Evolutionary conservation across 2,329 filamentous ascomycete species (phyloP), one percentile per base, ranked within the genome.

Genomic region (Chalaropsis ovoidea): DNA sequence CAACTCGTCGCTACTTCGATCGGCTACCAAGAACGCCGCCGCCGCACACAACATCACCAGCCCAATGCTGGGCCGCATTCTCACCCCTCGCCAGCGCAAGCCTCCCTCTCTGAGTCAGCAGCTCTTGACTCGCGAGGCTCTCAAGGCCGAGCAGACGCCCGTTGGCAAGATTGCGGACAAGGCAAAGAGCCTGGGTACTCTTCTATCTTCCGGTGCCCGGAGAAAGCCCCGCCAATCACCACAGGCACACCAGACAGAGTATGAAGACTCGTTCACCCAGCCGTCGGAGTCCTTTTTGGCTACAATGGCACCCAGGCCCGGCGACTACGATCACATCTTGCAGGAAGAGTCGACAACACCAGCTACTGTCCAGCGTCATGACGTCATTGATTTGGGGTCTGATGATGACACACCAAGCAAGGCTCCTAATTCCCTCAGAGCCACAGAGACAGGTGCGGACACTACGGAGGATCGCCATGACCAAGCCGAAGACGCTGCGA

Each of bases 51-150:
- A 49, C 13, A 52, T 63, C 31, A 67, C 27, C 17, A 67, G 63
- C n/a, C 66, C 66, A 35, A 65, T 65, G 31, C 39, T 64, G 2
- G 61, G 61, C 27, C 65, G 65, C 4, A 69, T 71, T 41, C 71
- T 72, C 39, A 79, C 76, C 60, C 76, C 78, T 27, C 74, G 73
- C 61, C 71, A 72, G 24, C 70, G 68, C 41, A 76, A 72, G 39
- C 54, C 70, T 19, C 62, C 73, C 0, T 73, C 74, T 3, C 61
- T 76, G n/a, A 75, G 72, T 63, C 71, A 74, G 52, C 71, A 75
- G 65, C 68, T 76, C 5, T 71, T 76, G 56, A 65, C 72, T 17
- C 70, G 69, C 7, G 75, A 74, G 67, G 72, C 71, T 19, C 69
- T 69, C 17, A 71, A 73, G 64, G 43, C 61, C 19, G 58, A 68